A percentile compares a stretch with the other conserved stretches of the same genome.
phyloP scores from a whole-genome alignment of 176 grass and related monocot species.

The Microstegium vimineum region DNA sequence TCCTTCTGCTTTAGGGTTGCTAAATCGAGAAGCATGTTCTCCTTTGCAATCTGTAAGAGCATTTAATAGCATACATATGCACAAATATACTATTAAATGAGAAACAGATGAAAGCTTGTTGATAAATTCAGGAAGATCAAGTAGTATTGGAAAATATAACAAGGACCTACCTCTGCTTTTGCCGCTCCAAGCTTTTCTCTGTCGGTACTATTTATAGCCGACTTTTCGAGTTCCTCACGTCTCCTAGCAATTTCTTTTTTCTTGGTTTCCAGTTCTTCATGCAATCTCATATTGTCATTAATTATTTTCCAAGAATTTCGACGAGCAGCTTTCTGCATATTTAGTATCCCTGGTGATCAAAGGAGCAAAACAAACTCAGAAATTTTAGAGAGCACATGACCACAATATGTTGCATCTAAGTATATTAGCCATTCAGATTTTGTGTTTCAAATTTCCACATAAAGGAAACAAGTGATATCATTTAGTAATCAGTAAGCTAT shows the following conservation, averaged over 20 bases:
- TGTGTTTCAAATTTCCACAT: not conserved
- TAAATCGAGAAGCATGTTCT: conserved; percentile 40
- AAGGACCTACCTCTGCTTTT: conserved; percentile 24
- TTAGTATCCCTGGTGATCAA: conserved; percentile 32
- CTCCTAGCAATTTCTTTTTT: conserved; percentile 17
- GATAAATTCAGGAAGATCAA: conserved; percentile 1
- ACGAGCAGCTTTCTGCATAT: conserved; percentile 29
- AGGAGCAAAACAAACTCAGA: not conserved
- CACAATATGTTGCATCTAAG: not conserved
- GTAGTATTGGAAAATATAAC: not conserved
- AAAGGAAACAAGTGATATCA: not conserved
- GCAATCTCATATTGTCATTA: conserved; percentile 14
- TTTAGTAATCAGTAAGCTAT: not conserved
- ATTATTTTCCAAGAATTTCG: conserved; percentile 11
- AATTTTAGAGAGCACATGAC: not conserved
- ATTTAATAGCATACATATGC: not conserved
- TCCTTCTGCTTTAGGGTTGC: conserved; percentile 48
- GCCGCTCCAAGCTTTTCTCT: conserved; percentile 12
- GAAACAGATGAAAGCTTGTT: not conserved
- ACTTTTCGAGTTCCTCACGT: conserved; percentile 27
- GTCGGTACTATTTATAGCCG: conserved; percentile 9
- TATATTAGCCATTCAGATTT: not conserved
- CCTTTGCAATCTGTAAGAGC: conserved; percentile 50
- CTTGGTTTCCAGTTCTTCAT: conserved; percentile 9
- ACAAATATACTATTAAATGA: conserved; percentile 4